Evolutionary conservation across 2,329 filamentous ascomycete genomes (phyloP), one percentile per base, ranked within the genome.

Genomic region (Colletotrichum sp.): DNA sequence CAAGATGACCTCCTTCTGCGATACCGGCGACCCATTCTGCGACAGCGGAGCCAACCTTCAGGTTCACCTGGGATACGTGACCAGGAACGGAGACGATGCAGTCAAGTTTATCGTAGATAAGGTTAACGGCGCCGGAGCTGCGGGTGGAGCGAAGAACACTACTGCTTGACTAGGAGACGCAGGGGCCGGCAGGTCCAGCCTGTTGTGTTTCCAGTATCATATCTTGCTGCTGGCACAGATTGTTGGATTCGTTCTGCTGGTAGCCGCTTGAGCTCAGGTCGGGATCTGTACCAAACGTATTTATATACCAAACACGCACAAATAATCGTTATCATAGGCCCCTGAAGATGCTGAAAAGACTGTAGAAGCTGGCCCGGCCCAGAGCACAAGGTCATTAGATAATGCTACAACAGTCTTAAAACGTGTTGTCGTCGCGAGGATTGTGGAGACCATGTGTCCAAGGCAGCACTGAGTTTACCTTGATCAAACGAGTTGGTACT

Each of bases 21-120:
- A 87, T 78, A 81, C 76, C 0, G 85, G 85, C 61, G 86, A 88
- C 75, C 75, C 80, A 7, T 87, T 84, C 79, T 87, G 85, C 76
- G 85, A 84, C 78, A 9, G 43, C 13, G 86, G 86, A 63, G 64
- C 64, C 64, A 65, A 75, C 69, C 8, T 58, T 5, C 73, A 76
- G 6, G 82, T 84, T 3, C 85, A 86, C 70, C 78, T 81, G 21
- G 71, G 75, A 26, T 88, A 88, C 75, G 75, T 86, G 5, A 21
- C 74, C 9, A 80, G 77, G 30, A 85, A 86, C 71, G 81, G 81
- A n/a, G 77, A 79, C 16, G 79, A 83, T 3, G 80, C 83, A 7
- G 80, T 80, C 43, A 78, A 83, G 21, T 85, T 83, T 73, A 80
- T 86, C 24, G 78, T 86, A 38, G 76, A 80, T 52, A 80, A 79